Evolutionary conservation across 2,329 filamentous ascomycete species (phyloP), one percentile per base, ranked within the genome.

Genomic region (Diaporthe australafricana): DNA sequence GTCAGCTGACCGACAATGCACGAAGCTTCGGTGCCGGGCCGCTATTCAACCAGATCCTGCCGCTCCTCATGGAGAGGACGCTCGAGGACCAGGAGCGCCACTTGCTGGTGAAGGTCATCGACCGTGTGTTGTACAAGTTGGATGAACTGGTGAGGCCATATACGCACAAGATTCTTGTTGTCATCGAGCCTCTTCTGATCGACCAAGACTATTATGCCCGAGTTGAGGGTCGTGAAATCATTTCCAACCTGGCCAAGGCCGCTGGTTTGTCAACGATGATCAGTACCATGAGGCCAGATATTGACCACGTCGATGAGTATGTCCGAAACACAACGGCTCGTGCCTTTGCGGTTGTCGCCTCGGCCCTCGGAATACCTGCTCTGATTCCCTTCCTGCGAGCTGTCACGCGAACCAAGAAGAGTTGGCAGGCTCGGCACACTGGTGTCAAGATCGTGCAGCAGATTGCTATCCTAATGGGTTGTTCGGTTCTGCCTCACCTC

Each of bases 381-480:
- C 90, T 99, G 57, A 89, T 99, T 32, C 96, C 96, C 2, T 99
- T 99, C 87, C 86, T 99, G 52, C 91, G 95, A 78, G 96, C 97
- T 73, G 96, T 99, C 22, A 99, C 96, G 81, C 92, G 95, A 81
- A 98, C 95, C 84, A 98, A 98, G 84, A 99, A 99, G 84, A 98
- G 96, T 70, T 99, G 96, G 96, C 95, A 98, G 81, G 96, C 96
- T 68, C 89, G 96, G 74, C 96, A 99, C 81, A 99, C 96, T 2
- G 96, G 96, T 84, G 96, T 99, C 75, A 99, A 99, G 87, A 99
- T 99, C 80, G 94, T 99, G 20, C 96, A 99, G 81, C 96, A 99
- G 80, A 98, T 99, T 78, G 96, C 96, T 27, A 99, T 99, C 76
- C 86, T 99, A 6, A 99, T 99, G 96, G 96, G 96, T 35, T 99